A percentile compares a stretch with the other conserved stretches of the same genome.
Conservation (phyloP, 495 filamentous ascomycete species). For the Echria macrotheca region DNA sequence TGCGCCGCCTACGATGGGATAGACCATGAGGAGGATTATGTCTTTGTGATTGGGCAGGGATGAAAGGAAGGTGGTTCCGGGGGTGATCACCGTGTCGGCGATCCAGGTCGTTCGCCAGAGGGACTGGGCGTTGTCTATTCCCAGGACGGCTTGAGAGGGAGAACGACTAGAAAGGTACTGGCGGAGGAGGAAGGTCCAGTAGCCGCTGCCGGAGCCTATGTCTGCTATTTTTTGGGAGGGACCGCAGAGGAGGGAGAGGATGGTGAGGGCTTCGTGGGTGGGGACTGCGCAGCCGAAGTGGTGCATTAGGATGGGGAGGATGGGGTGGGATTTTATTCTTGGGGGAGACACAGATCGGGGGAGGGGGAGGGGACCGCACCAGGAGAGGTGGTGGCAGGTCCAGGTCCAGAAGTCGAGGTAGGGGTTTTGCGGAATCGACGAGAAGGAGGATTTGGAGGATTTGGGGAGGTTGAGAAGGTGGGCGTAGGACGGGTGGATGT, state of each 20-base stretch:
- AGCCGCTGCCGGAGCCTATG: slow-evolving; percentile 53
- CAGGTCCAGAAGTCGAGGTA: slow-evolving; percentile 53
- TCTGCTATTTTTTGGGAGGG: slow-evolving; percentile 33
- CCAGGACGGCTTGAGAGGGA: slow-evolving; percentile 26
- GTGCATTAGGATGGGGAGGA: slow-evolving; percentile 60
- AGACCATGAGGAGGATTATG: slow-evolving; percentile 53
- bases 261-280: slow-evolving; percentile 46
- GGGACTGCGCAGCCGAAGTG: slow-evolving; percentile 61
- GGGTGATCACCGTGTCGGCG: slow-evolving; percentile 44
- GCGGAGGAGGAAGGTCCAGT: slow-evolving; percentile 58
- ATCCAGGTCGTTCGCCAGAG: slow-evolving; percentile 56
- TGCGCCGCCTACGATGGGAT: slow-evolving; percentile 51
- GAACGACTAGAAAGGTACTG: slow-evolving; percentile 22
- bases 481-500: slow-evolving; percentile 21
- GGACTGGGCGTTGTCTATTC: slow-evolving; percentile 52
- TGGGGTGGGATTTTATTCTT: slow-evolving; percentile 43
- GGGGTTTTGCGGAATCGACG: too few species aligned
- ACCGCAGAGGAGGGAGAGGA: slow-evolving; percentile 45
- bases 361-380: slow-evolving; percentile 43
- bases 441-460: slow-evolving; percentile 8
- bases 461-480: slow-evolving; percentile 12
- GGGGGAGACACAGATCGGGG: slow-evolving; percentile 6
- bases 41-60: slow-evolving; percentile 30
- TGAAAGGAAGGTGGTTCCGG: slow-evolving; percentile 42
- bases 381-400: slow-evolving; percentile 40